Evolutionary conservation across 73 alveolate species (phyloP), one percentile per base, ranked within the genome.

Genomic region (Strombidium stylifer): DNA sequence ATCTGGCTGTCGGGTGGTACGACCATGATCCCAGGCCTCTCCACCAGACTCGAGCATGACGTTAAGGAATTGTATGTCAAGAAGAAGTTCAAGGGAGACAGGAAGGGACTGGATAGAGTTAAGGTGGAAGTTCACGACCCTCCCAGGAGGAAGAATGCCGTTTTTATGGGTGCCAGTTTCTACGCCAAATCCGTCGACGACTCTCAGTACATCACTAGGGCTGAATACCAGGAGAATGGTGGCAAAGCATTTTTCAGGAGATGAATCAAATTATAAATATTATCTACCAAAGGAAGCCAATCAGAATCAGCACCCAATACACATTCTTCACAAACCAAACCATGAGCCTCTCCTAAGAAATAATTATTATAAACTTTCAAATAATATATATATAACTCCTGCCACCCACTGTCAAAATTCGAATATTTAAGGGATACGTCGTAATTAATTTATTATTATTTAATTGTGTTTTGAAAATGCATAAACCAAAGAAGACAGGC

Each of bases 1-100:
- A 86, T 91, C 16, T 59, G 84, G 0, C 59, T 91, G 10, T 45
- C 97, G 42, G 99, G 98, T 20, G 99, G 98, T 30, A 81, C 98
- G 0, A 95, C 99, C 10, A 92, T 95, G 98, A 87, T 88, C 82
- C 99, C 99, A 27, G 99, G 99, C 20, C 87, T 85, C 78, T 89
- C 97, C 19, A 59, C 96, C 2, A 85, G 99, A 78, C 72, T 94
- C 10, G 84, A 82, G 30, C 82, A 85, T 26, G 98, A 94, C 59
- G 47, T 94, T 26, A 81, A 55, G 60, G 74, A 62, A 16, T 73
- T 84, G 41, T 92, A 80, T 69, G 53, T 71, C 46, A 82, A 58
- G 14, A 89, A 84, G 37, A 85, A 79, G 41, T 65, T 93, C 50
- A 71, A 74, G 62, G 93, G 87, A 3, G 91, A 84, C 25, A 73